Evolutionary conservation across 2,329 filamentous ascomycete species (phyloP).

Genomic region (Ophiostoma quercus): DNA sequence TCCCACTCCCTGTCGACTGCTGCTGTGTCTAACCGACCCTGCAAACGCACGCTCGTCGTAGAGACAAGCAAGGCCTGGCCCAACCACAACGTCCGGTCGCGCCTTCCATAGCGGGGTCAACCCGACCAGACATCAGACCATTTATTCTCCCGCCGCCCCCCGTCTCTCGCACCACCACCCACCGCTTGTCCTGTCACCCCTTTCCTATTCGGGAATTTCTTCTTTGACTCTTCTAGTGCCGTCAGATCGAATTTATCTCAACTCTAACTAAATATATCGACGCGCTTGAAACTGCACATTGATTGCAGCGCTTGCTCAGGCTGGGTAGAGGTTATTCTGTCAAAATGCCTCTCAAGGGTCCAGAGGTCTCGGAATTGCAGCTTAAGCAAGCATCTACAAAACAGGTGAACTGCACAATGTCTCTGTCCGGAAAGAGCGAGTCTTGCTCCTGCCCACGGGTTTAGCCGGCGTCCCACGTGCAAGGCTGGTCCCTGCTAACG

Average conservation of each 20-base stretch:
- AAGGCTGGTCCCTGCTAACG: not conserved
- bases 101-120: slow-evolving; percentile 23
- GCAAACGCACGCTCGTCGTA: not conserved
- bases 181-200: slow-evolving; percentile 11
- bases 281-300: not conserved
- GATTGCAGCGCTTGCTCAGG: not conserved
- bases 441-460: not conserved
- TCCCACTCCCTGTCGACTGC: not conserved
- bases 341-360: not conserved
- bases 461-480: not conserved
- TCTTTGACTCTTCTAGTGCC: not conserved
- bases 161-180: slow-evolving; percentile 20
- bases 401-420: not conserved
- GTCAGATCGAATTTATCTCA: not conserved
- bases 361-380: not conserved
- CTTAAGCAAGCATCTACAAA: not conserved
- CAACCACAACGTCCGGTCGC: slow-evolving; percentile 12
- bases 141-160: slow-evolving; percentile 18
- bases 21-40: not conserved
- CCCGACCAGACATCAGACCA: slow-evolving; percentile 23
- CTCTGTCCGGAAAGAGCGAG: not conserved
- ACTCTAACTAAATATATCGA: not conserved
- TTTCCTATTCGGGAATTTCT: not conserved
- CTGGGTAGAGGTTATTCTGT: not conserved
- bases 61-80: slow-evolving; percentile 10